Evolutionary conservation across 257 asterid genomes (phyloP).

Genomic region (Primulina huaijiensis): DNA sequence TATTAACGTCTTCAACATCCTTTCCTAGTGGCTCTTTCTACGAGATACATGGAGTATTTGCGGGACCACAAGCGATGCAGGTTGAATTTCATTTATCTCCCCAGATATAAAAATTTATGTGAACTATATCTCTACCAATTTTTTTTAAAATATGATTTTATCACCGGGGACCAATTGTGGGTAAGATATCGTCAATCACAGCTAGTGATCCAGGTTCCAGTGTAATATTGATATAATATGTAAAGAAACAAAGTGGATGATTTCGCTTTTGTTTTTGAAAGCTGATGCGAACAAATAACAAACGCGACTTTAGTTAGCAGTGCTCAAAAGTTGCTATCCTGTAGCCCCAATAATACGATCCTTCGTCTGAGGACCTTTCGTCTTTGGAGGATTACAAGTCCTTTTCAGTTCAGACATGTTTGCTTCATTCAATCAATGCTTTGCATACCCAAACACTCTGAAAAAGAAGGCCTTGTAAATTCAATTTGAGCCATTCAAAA

Average conservation of each 20-base stretch:
- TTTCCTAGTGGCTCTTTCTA: neutral
- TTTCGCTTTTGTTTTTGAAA: neutral
- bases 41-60: neutral
- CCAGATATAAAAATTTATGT: neutral
- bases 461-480: neutral
- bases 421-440: neutral
- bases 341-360: neutral
- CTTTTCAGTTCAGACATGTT: neutral
- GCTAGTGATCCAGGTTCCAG: neutral
- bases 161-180: neutral
- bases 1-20: neutral
- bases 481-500: neutral
- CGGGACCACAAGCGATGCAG: neutral
- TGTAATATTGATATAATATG: too few relatives aligned
- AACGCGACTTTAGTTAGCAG: neutral
- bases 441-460: neutral
- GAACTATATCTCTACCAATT: neutral
- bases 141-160: too few relatives aligned
- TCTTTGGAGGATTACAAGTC: neutral
- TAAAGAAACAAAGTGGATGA: too few relatives aligned
- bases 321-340: neutral
- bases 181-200: neutral
- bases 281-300: neutral
- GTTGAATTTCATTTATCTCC: neutral
- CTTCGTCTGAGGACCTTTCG: neutral